Evolutionary conservation across 176 grass and related monocot species (phyloP), one percentile per base, ranked within the genome.

Genomic region (Cenchrus americanus): DNA sequence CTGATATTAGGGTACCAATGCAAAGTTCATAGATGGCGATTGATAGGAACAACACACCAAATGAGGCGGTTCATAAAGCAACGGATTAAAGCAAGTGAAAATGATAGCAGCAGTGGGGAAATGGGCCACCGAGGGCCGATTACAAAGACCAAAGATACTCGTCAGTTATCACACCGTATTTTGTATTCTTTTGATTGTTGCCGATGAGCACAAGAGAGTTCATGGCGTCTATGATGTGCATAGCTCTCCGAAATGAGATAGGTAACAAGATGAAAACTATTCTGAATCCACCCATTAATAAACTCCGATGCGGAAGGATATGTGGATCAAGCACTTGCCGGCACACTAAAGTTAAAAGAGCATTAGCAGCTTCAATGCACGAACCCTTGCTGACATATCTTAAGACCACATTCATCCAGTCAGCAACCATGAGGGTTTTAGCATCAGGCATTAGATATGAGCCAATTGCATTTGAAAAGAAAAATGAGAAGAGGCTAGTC

Each of bases 1-100:
- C 21, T 57, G 7, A 37, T 55, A 37, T 32, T 50, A 55, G 34
- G 22, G 55, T 14, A 80, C 51, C 4, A 41, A 43, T 65, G 6
- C 60, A 65, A 79, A 74, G 68, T 60, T 67, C 49, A 15, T 59
- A 7, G 68, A 80, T 59, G 75, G 8, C 0, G n/a, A 64, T 19
- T 82, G 83, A 89, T 26, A 86, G 64, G 78, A 89, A 82, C 83
- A 26, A 49, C 42, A 69, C 18, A 89, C 78, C 83, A 77, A 89
- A 82, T 50, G 40, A 66, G 24, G 37, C 7, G 26, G 57, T 72
- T 60, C 71, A 89, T 47, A 58, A 76, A 62, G 63, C 46, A 52
- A 66, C 80, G 43, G 44, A 62, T 10, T 43, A 75, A 80, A 89
- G 82, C 24, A 34, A 65, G 47, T 49, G 34, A 23, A 72, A 26